These are phyloP conservation scores for Dendrocalamus sinicus DNA, from an alignment of 176 grass and related monocot species.

Conservation along the genomic window DNA sequence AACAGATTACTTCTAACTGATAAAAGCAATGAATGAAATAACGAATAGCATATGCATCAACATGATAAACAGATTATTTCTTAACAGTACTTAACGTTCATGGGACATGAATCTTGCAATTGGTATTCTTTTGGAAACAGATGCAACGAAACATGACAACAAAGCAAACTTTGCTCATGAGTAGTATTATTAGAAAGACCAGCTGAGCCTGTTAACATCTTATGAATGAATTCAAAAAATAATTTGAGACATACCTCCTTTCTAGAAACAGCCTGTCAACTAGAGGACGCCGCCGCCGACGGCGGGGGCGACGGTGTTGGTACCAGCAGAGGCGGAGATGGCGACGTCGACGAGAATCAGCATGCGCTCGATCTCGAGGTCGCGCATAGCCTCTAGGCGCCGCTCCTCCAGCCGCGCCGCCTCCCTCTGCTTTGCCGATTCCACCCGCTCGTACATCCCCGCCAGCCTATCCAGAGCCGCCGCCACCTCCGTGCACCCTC, in stretches of 20 bases:
- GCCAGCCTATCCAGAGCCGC: slow-evolving; percentile 54
- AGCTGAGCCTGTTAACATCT: slow-evolving; percentile 22
- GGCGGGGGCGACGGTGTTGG: background rate
- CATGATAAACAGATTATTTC: background rate
- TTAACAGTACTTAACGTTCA: background rate
- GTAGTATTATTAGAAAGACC: slow-evolving; percentile 11
- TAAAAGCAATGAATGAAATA: background rate
- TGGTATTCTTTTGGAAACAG: background rate
- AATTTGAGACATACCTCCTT: background rate
- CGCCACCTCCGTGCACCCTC: slow-evolving; percentile 43
- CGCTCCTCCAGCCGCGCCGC: slow-evolving; percentile 57
- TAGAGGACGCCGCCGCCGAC: slow-evolving; percentile 36
- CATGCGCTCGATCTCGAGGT: slow-evolving; percentile 65
- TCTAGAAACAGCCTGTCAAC: slow-evolving; percentile 12
- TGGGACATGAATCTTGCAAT: background rate
- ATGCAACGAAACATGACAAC: slow-evolving; percentile 3
- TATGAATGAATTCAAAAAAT: background rate
- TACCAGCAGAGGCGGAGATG: slow-evolving; percentile 30
- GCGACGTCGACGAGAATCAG: slow-evolving; percentile 57
- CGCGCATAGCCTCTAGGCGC: slow-evolving; percentile 56
- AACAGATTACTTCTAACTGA: background rate
- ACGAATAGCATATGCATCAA: background rate
- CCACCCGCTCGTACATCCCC: slow-evolving; percentile 55
- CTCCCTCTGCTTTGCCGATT: slow-evolving; percentile 58
- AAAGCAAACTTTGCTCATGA: background rate